phyloP scores from a whole-genome alignment of 2,329 filamentous ascomycete species.

The Monosporascus cannonballus region DNA sequence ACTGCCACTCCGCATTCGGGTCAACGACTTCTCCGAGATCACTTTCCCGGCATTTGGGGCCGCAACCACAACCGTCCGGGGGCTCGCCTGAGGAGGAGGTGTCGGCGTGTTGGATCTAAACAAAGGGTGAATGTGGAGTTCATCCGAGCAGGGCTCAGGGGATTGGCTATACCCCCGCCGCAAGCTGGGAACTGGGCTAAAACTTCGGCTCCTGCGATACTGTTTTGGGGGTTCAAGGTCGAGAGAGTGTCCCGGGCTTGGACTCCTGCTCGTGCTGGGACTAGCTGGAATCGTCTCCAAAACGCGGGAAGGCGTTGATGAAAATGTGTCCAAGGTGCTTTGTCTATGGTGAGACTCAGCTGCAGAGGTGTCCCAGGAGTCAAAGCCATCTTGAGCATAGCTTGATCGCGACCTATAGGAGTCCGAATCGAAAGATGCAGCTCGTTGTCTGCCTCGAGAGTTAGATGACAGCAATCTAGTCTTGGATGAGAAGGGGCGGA shows the following conservation, averaged over 20 bases:
- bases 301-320: constrained; percentile 40
- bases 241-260: constrained; percentile 55
- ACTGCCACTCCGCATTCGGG: constrained; percentile 51
- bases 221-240: constrained; percentile 48
- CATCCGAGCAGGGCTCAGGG: constrained; percentile 36
- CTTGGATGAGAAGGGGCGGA: constrained; percentile 52
- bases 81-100: constrained; percentile 59
- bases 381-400: constrained; percentile 57
- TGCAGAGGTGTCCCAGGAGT: constrained; percentile 68
- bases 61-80: constrained; percentile 65
- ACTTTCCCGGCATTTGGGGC: constrained; percentile 63
- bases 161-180: constrained; percentile 30
- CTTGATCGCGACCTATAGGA: constrained; percentile 27
- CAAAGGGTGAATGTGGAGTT: constrained; percentile 71
- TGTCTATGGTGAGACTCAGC: constrained; percentile 59
- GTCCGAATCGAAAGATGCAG: constrained; percentile 43
- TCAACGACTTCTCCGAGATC: constrained; percentile 49
- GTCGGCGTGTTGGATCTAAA: constrained; percentile 68
- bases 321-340: constrained; percentile 45
- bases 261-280: constrained; percentile 57
- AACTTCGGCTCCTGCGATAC: constrained; percentile 43
- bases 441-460: constrained; percentile 33
- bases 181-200: constrained; percentile 36
- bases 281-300: constrained; percentile 68
- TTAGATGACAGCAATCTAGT: constrained; percentile 44